A percentile compares a stretch with the other conserved stretches of the same genome.
Evolutionary conservation across 257 asterid species (phyloP).

Genomic region (Orobanche coerulescens): DNA sequence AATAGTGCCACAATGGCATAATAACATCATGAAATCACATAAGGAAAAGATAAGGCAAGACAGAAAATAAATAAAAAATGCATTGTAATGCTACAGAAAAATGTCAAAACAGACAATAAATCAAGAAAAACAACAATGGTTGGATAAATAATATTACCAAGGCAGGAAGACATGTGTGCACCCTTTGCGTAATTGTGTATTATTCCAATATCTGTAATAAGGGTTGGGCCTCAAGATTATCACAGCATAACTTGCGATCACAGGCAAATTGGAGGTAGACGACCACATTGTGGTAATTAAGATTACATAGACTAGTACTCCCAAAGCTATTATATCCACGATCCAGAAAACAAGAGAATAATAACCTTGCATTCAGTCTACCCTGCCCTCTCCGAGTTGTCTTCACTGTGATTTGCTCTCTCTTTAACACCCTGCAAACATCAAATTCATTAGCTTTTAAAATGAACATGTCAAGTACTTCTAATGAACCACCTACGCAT

Average conservation of each 20-base stretch:
- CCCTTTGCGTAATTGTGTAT: neutral
- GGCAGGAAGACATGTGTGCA: neutral
- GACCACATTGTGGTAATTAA: conserved; percentile 9
- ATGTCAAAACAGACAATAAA: neutral
- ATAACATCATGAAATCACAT: neutral
- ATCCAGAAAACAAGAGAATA: neutral
- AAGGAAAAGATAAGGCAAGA: neutral
- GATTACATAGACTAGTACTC: neutral
- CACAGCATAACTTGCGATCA: neutral
- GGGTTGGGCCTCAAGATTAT: neutral
- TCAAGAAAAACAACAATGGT: neutral
- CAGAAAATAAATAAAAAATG: neutral
- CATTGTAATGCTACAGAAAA: neutral
- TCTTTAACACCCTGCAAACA: conserved; percentile 35
- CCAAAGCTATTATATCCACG: neutral
- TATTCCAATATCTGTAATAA: neutral
- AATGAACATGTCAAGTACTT: neutral
- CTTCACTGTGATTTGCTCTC: conserved; percentile 34
- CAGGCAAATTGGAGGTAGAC: conserved; percentile 5
- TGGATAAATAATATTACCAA: neutral
- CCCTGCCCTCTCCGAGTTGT: conserved; percentile 37
- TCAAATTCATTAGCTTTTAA: conserved; percentile 7
- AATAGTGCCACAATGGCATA: neutral
- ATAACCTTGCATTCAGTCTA: conserved; percentile 74
- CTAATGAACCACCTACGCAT: neutral